phyloP scores from a whole-genome alignment of 345 rosid species.

The Citropsis articulata region DNA sequence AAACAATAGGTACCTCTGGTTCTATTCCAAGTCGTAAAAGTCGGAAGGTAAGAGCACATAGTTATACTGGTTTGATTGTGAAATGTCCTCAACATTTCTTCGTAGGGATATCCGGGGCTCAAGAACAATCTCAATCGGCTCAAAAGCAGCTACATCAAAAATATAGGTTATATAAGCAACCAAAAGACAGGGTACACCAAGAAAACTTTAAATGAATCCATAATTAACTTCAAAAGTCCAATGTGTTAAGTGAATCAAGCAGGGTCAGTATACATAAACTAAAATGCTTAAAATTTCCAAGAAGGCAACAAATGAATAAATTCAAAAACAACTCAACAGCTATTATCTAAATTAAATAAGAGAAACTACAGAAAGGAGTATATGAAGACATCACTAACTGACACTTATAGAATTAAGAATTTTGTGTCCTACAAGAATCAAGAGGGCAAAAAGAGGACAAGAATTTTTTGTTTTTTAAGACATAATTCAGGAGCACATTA shows the following conservation, averaged over 20 bases:
- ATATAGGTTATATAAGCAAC: conserved; percentile 3
- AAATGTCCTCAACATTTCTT: conserved; percentile 80
- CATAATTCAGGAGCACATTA: background rate
- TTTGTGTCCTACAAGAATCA: background rate
- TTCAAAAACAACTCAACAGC: background rate
- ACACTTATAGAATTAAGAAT: background rate
- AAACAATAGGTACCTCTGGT: conserved; percentile 49
- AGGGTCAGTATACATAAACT: background rate
- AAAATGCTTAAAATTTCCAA: background rate
- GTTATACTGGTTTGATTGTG: conserved; percentile 84
- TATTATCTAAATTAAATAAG: background rate
- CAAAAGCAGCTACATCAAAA: conserved; percentile 55
- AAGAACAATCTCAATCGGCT: conserved; percentile 84
- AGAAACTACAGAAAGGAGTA: background rate
- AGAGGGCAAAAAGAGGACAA: background rate
- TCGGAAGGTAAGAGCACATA: conserved; percentile 80
- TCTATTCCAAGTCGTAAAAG: conserved; percentile 64
- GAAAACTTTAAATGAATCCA: background rate
- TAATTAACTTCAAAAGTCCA: background rate
- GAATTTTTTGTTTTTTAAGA: background rate
- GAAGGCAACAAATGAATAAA: background rate
- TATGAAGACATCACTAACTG: background rate
- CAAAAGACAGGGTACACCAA: background rate
- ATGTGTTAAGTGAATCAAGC: background rate
- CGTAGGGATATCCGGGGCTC: conserved; percentile 92